phyloP scores from a whole-genome alignment of 2,329 filamentous ascomycete species.

The Pestalotiopsis fici region DNA sequence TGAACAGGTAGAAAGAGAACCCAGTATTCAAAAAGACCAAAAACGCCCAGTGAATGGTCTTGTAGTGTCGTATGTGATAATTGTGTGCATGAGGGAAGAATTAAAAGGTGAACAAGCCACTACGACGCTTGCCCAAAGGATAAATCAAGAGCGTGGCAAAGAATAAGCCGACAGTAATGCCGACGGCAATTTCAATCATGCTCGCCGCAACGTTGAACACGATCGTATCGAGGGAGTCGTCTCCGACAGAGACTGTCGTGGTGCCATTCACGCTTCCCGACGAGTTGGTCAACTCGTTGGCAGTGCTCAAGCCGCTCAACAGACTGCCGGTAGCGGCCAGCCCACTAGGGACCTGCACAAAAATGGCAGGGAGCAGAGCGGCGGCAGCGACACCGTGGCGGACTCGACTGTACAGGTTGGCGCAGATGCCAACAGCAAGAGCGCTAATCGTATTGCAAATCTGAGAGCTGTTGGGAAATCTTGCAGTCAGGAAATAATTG shows the following conservation, averaged over 20 bases:
- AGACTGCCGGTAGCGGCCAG: constrained; percentile 47
- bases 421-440: constrained; percentile 73
- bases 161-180: constrained; percentile 62
- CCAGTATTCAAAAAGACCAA: not conserved
- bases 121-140: constrained; percentile 58
- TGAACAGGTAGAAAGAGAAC: not conserved
- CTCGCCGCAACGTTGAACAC: constrained; percentile 55
- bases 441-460: constrained; percentile 78
- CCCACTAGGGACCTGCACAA: constrained; percentile 49
- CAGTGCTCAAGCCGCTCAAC: constrained; percentile 44
- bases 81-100: not conserved
- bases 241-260: not conserved
- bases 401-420: constrained; percentile 72
- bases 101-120: constrained; percentile 44
- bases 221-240: not conserved
- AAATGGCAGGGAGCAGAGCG: constrained; percentile 48
- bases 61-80: not conserved
- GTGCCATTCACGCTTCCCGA: constrained; percentile 11
- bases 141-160: constrained; percentile 58
- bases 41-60: not conserved
- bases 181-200: constrained; percentile 63
- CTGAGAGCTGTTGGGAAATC: constrained; percentile 70
- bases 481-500: constrained; percentile 70
- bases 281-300: constrained; percentile 44
- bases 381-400: constrained; percentile 52